Conservation (phyloP, 116 monocot species). For the Dioscorea cayenensis region DNA sequence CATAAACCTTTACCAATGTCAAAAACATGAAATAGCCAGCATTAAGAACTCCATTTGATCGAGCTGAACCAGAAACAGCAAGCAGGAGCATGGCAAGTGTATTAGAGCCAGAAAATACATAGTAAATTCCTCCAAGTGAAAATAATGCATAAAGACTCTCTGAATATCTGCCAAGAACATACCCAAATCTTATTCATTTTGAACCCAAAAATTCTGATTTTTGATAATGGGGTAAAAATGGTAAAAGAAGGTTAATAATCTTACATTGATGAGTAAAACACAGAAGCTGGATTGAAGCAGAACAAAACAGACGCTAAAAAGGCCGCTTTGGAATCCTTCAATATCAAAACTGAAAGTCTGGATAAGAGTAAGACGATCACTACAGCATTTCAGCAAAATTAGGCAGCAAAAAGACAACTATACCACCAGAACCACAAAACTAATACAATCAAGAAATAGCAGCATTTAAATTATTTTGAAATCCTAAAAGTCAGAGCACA, state of each 20-base stretch:
- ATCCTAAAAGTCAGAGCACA: no score
- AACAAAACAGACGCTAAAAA: conserved; percentile 61
- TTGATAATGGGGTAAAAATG: neutral
- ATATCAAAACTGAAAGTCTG: conserved; percentile 73
- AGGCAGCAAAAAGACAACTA: neutral
- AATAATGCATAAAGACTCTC: conserved; percentile 87
- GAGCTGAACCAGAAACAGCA: conserved; percentile 65
- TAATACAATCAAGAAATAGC: no score
- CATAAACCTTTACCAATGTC: conserved; percentile 43
- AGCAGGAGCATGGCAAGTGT: conserved; percentile 53
- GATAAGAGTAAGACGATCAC: conserved; percentile 1
- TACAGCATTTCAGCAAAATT: neutral
- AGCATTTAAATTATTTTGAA: no score
- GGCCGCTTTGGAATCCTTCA: conserved; percentile 45
- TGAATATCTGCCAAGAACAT: conserved; percentile 71
- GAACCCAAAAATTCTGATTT: neutral
- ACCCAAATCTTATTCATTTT: conserved; percentile 3
- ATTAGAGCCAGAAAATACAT: conserved; percentile 69
- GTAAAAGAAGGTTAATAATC: neutral
- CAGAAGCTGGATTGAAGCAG: conserved; percentile 89
- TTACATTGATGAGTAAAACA: conserved; percentile 97
- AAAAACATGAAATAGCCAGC: conserved; percentile 90
- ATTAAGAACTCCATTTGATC: conserved; percentile 92
- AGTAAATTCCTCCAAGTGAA: conserved; percentile 75
- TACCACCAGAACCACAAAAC: neutral